These are phyloP conservation scores for Arthrobotrys sphaeroides DNA, from an alignment of 2,329 filamentous ascomycete genomes.

Conservation along the genomic window DNA sequence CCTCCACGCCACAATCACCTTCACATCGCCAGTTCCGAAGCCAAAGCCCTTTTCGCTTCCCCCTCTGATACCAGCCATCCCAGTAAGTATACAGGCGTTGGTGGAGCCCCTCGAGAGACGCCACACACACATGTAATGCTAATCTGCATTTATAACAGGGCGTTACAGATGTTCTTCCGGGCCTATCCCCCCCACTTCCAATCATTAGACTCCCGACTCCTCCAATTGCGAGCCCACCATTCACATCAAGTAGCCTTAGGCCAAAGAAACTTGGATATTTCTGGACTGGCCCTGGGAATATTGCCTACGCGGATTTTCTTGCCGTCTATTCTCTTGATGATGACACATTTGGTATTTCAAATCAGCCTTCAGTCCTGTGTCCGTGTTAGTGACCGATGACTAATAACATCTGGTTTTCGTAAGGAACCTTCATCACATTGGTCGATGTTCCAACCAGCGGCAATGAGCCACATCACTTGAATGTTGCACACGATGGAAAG, in stretches of 20 bases:
- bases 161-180: constrained; percentile 68
- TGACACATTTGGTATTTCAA: constrained; percentile 60
- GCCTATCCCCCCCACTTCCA: constrained; percentile 67
- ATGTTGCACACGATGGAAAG: constrained; percentile 68
- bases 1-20: constrained; percentile 2
- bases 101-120: no score
- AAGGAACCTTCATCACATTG: constrained; percentile 66
- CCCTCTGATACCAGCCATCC: constrained; percentile 68
- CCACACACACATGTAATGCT: no score
- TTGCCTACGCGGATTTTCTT: constrained; percentile 69
- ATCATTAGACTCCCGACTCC: constrained; percentile 71
- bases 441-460: constrained; percentile 70
- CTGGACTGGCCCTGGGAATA: constrained; percentile 71
- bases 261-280: constrained; percentile 75
- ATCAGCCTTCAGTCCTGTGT: no score
- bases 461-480: constrained; percentile 71
- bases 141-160: constrained; percentile 59
- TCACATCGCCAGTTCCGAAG: constrained; percentile 40
- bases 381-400: neutral
- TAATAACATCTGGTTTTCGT: constrained; percentile 59
- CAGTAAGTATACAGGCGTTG: constrained; percentile 55
- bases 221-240: constrained; percentile 67
- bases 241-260: constrained; percentile 67
- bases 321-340: constrained; percentile 70
- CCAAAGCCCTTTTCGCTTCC: constrained; percentile 62